Conservation (phyloP, 2,329 filamentous ascomycete species). For the Trichoderma sp. region DNA sequence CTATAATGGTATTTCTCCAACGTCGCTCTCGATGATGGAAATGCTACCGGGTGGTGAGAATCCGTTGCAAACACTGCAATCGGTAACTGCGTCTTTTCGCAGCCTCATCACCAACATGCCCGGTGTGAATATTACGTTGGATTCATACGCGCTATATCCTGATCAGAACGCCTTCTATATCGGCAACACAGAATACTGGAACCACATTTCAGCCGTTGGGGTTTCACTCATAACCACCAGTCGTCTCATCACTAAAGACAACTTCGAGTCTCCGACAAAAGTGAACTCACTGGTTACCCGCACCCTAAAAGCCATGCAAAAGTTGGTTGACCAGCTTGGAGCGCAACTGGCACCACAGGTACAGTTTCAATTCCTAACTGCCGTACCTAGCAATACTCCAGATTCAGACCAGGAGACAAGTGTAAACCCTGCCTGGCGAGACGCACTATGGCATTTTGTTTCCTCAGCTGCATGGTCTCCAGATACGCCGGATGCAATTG, state of each 20-base stretch:
- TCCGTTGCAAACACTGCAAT: neutral
- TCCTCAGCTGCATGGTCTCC: neutral
- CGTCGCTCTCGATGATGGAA: neutral
- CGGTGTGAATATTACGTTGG: neutral
- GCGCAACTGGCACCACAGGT: neutral
- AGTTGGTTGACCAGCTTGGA: neutral
- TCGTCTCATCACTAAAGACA: slow-evolving; percentile 3
- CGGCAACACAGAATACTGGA: neutral
- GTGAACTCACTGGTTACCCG: neutral
- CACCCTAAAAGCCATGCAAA: neutral
- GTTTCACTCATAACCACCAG: neutral
- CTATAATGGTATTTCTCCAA: neutral
- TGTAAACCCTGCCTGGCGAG: slow-evolving; percentile 5
- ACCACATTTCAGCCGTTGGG: neutral
- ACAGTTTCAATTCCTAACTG: neutral
- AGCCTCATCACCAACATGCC: neutral
- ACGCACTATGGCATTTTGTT: slow-evolving; percentile 6
- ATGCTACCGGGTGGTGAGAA: slow-evolving; percentile 2
- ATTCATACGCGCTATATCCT: neutral
- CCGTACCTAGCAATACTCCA: neutral
- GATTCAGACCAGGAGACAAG: slow-evolving; percentile 2
- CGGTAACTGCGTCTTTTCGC: neutral
- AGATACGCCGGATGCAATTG: neutral
- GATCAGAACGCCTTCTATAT: neutral
- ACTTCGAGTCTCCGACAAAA: neutral